Evolutionary conservation across 768 basidiomycete species (phyloP).

Genomic region (Pisolithus albus): DNA sequence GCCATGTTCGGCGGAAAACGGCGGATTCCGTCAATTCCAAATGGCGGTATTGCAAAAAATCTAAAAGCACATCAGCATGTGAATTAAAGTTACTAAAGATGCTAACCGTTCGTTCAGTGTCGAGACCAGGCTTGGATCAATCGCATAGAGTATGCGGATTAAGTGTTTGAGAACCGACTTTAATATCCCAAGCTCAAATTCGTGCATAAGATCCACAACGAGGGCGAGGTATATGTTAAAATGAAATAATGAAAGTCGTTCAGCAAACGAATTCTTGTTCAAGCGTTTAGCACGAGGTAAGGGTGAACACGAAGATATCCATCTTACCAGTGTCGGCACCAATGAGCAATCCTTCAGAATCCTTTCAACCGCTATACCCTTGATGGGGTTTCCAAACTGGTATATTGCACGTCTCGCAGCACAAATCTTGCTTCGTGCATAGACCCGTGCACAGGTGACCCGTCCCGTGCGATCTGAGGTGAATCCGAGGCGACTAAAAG

Average conservation of each 20-base stretch:
- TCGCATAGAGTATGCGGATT: constrained; percentile 22
- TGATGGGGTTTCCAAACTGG: constrained; percentile 7
- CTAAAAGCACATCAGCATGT: background rate
- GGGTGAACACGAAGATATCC: background rate
- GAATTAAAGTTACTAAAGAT: background rate
- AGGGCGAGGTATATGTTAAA: constrained; percentile 24
- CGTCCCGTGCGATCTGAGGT: constrained; percentile 2
- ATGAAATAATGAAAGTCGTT: constrained; percentile 10
- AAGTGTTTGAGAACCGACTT: constrained; percentile 33
- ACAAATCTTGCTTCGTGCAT: background rate
- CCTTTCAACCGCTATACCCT: constrained; percentile 4
- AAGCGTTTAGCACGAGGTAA: background rate
- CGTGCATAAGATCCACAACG: constrained; percentile 33
- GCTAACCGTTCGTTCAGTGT: constrained; percentile 22
- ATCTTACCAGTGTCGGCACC: constrained; percentile 10
- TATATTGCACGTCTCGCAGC: constrained; percentile 7
- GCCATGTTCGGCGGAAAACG: constrained; percentile 30
- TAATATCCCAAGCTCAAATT: constrained; percentile 36
- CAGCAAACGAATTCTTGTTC: constrained; percentile 31
- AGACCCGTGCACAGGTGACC: background rate
- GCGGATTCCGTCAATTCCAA: constrained; percentile 28
- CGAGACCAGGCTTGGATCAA: constrained; percentile 7
- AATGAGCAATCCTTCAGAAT: constrained; percentile 7
- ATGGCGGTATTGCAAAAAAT: constrained; percentile 11
- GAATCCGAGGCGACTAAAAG: constrained; percentile 12